Evolutionary conservation across 2,329 filamentous ascomycete genomes (phyloP), one percentile per base, ranked within the genome.

Genomic region (Samsoniella hepiali): DNA sequence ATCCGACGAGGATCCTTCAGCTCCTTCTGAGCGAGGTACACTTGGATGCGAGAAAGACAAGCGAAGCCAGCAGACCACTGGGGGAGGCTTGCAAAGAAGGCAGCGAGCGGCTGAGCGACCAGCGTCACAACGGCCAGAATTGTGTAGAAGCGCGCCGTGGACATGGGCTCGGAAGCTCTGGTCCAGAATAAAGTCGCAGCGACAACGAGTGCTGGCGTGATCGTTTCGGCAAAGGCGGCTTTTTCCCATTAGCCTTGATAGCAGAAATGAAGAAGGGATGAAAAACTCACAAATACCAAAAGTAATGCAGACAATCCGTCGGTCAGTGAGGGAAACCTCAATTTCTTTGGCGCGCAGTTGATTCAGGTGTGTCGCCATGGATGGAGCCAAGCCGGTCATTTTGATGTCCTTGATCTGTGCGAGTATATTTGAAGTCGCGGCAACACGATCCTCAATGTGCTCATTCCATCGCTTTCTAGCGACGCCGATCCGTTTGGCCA

Each of bases 161-260:
- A 47, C 10, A 63, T 32, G 2, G 32, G 2, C 15, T 50, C 22
- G 22, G 42, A n/a, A 2, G 53, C 53, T 42, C 32, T 50, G 5
- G 60, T 63, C 60, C 60, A 63, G 31, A 63, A 63, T 42, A 63
- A 9, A 31, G 51, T 32, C 3, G 49, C 60, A 8, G 53, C 60
- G 17, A 63, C 27, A 13, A 56, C 60, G 22, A 57, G 9, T 3
- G 53, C 44, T 3, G 60, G 60, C 1, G 60, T 42, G 1, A 51
- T 32, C 1, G 40, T 42, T 2, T 56, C 60, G 1, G 42, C 38
- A 9, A 63, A 36, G 3, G 60, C 42, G 11, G 31, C 60, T 63
- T n/a, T 6, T 29, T 9, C 10, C 1, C 1, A 22, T 63, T 32
- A 63, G 27, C 31, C n/a, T 32, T 10, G 10, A 9, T 22, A 27